phyloP scores from a whole-genome alignment of 2,329 filamentous ascomycete species.

The Hypomyces perniciosus region DNA sequence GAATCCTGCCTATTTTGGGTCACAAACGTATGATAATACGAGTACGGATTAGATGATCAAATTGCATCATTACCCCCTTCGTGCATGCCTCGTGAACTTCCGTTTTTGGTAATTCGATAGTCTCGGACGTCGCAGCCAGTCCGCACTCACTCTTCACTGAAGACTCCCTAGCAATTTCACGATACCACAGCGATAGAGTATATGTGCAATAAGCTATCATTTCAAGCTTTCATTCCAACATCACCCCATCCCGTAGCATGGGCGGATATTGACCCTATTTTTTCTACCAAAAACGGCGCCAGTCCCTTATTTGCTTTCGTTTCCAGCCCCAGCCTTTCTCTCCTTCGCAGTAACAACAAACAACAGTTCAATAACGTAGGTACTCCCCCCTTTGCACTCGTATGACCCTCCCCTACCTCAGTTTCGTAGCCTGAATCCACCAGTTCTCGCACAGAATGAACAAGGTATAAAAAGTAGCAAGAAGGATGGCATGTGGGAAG shows the following conservation, averaged over 20 bases:
- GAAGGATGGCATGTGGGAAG: not conserved
- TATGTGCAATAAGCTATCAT: conserved; percentile 7
- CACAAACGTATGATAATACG: not conserved
- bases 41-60: conserved; percentile 4
- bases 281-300: conserved; percentile 9
- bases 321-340: not conserved
- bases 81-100: conserved; percentile 10
- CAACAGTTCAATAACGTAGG: too few relatives aligned
- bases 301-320: not conserved
- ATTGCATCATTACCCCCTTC: conserved; percentile 1
- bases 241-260: conserved; percentile 4
- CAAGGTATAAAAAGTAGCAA: not conserved
- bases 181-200: not conserved
- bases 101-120: not conserved
- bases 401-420: not conserved
- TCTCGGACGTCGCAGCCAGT: not conserved
- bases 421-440: not conserved
- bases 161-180: not conserved
- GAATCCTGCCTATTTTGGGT: not conserved
- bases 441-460: not conserved
- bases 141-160: not conserved
- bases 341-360: not conserved
- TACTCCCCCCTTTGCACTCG: not conserved
- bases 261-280: conserved; percentile 7
- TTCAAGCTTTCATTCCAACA: conserved; percentile 12